A percentile compares a stretch with the other conserved stretches of the same genome.
These are phyloP conservation scores for Candida pseudofarinosa DNA, from an alignment of 805 yeast genomes.

Conservation along the genomic window DNA sequence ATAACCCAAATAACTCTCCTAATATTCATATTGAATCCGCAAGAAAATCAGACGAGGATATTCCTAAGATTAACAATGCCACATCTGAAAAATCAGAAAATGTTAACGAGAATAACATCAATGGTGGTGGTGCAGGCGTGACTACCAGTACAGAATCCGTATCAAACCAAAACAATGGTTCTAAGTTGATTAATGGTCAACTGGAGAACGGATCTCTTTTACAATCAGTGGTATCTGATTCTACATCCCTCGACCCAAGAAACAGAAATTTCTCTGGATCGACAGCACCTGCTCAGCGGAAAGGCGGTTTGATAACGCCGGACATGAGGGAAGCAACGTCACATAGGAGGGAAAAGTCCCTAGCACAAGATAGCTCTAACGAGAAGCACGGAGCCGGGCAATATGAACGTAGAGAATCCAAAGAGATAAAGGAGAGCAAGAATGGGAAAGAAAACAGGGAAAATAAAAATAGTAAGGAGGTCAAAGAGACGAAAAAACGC, in stretches of 20 bases:
- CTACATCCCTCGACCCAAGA: background rate
- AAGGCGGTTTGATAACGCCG: background rate
- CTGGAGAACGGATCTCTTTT: background rate
- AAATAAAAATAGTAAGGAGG: constrained; percentile 14
- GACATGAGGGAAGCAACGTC: background rate
- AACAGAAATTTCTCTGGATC: background rate
- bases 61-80: background rate
- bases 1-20: constrained; percentile 14
- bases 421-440: constrained; percentile 1
- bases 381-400: background rate
- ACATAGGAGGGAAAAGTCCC: background rate
- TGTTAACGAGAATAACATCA: background rate
- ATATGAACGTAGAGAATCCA: background rate
- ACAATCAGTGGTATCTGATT: background rate
- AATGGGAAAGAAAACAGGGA: constrained; percentile 1
- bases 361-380: background rate
- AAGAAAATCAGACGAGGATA: background rate
- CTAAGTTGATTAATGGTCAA: background rate
- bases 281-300: background rate
- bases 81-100: background rate
- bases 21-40: constrained; percentile 2
- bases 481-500: constrained; percentile 31
- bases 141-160: background rate
- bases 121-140: background rate
- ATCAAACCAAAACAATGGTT: background rate